Conservation (phyloP, 2,329 filamentous ascomycete species). For the Xylaria sp. region DNA sequence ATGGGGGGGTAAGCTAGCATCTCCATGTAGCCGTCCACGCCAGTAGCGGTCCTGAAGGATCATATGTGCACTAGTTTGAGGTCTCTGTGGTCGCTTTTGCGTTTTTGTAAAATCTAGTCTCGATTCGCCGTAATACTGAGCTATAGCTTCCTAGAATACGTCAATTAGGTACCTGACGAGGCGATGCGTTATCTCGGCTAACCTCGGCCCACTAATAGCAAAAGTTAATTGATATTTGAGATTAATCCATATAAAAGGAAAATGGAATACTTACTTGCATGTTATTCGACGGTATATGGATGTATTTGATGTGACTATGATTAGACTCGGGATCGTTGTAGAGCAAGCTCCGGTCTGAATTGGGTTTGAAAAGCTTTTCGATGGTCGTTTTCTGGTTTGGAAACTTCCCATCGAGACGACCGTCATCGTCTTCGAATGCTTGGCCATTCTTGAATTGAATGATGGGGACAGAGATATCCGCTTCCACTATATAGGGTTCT, state of each 20-base stretch:
- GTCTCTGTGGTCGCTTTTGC: conserved; percentile 5
- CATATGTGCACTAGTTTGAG: conserved; percentile 30
- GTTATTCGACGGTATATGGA: conserved; percentile 44
- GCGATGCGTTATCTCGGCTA: not conserved
- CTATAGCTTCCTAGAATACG: conserved; percentile 36
- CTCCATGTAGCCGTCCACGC: conserved; percentile 44
- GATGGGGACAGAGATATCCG: conserved; percentile 30
- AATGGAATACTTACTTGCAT: conserved; percentile 35
- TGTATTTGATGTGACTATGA: conserved; percentile 28
- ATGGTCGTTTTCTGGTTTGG: conserved; percentile 35
- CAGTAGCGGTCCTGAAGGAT: conserved; percentile 43
- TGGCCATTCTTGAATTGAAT: conserved; percentile 28
- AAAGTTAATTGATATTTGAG: not conserved
- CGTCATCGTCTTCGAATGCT: not conserved
- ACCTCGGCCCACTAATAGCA: conserved; percentile 39
- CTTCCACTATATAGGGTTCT: conserved; percentile 27
- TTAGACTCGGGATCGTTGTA: not conserved
- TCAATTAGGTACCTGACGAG: not conserved
- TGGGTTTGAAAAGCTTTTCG: not conserved
- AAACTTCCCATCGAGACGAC: conserved; percentile 29
- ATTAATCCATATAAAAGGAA: not conserved
- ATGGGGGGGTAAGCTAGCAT: conserved; percentile 35
- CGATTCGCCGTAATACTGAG: conserved; percentile 38
- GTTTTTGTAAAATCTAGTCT: conserved; percentile 14
- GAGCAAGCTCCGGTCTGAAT: conserved; percentile 9